A percentile compares a stretch with the other conserved stretches of the same genome.
Evolutionary conservation across 441 rosid species (phyloP).

Genomic region (Arabidopsis hybrid): DNA sequence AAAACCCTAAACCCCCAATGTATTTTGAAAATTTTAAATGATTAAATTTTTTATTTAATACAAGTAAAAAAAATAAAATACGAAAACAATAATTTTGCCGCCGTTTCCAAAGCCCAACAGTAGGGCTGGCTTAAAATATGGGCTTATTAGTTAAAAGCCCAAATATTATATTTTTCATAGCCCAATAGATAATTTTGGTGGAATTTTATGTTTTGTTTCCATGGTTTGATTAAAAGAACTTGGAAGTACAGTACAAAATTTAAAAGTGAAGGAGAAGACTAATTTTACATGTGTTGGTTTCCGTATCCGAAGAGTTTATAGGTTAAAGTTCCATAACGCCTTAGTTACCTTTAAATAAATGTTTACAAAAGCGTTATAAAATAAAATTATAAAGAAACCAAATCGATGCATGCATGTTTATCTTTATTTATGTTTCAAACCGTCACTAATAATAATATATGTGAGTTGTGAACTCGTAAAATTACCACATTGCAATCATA

Average conservation of each 20-base stretch:
- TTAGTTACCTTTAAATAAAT: too few species aligned
- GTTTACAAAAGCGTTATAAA: too few species aligned
- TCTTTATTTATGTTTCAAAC: too few species aligned
- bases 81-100: conserved; percentile 13
- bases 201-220: too few species aligned
- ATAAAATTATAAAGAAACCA: too few species aligned
- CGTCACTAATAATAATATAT: neutral
- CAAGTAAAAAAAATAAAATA: neutral
- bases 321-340: neutral
- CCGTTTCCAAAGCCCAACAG: conserved; percentile 25
- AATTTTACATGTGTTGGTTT: neutral
- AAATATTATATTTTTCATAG: neutral
- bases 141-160: conserved; percentile 12
- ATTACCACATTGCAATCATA: neutral
- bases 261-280: neutral
- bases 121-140: neutral
- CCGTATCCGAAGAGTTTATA: neutral
- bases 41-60: neutral
- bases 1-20: conserved; percentile 29
- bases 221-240: too few species aligned
- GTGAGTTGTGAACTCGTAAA: neutral
- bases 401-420: too few species aligned
- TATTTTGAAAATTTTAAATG: neutral
- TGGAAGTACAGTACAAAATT: neutral
- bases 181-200: too few species aligned